These are phyloP conservation scores for Peziza echinospora DNA, from an alignment of 495 filamentous ascomycete genomes.

Conservation along the genomic window DNA sequence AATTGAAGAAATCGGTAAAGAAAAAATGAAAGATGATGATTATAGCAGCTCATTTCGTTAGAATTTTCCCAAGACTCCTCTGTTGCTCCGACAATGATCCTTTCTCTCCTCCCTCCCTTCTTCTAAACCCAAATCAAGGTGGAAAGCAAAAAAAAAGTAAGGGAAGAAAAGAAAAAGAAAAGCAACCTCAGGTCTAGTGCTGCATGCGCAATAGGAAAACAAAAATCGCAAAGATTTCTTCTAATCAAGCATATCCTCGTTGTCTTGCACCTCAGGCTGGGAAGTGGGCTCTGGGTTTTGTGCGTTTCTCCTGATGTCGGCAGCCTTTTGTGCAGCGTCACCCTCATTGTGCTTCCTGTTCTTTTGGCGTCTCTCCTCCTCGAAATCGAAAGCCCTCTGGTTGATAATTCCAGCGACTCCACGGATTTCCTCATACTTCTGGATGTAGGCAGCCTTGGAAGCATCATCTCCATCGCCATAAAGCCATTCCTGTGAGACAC, in stretches of 20 bases:
- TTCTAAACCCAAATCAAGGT: no score
- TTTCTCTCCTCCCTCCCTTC: no score
- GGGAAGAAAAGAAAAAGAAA: no score
- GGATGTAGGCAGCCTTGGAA: conserved; percentile 75
- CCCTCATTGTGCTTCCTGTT: conserved; percentile 58
- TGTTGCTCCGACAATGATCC: no score
- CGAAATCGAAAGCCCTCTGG: conserved; percentile 85
- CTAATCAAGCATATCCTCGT: conserved; percentile 29
- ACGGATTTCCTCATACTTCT: conserved; percentile 91
- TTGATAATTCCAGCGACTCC: conserved; percentile 75
- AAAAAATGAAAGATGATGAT: no score
- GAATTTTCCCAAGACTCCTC: no score
- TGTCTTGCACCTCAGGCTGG: conserved; percentile 30
- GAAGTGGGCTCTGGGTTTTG: conserved; percentile 26
- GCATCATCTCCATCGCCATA: conserved; percentile 95
- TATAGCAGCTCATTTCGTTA: no score
- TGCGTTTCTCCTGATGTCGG: conserved; percentile 36
- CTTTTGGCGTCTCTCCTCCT: conserved; percentile 69
- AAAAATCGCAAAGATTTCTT: conserved; percentile 12
- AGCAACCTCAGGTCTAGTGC: no score
- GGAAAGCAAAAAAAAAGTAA: no score
- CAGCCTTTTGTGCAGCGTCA: conserved; percentile 51
- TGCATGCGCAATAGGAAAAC: no score
- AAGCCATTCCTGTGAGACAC: conserved; percentile 60
- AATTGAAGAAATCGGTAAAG: no score